Base-by-base conservation (phyloP, 352 stramenopile species). In the Vaucheria bursata region DNA sequence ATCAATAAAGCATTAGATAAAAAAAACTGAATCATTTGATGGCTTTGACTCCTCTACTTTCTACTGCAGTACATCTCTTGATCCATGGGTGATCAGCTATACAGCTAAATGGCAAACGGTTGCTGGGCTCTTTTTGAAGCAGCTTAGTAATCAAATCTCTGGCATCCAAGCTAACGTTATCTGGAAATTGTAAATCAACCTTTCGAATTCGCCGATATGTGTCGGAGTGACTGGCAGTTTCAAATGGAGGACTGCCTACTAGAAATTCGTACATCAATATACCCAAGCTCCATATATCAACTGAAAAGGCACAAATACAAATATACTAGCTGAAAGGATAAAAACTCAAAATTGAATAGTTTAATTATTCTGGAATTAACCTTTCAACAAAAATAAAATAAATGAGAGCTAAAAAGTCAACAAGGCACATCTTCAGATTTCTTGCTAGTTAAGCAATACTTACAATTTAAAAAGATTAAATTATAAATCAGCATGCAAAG, bases 251-350 rank as follows among this genome's bases (percentile, higher is more conserved):
- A 2, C 79, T 85, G n/a, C 97, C 97, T 2, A 95, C 91, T 8
- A 99, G 85, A 67, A 99, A 98, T 86, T 99, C 96, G 83, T 97
- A 99, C 80, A 97, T 95, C 29, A 99, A 87, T 39, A 99, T 95
- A 18, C 97, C 96, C 29, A 99, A 86, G 64, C 89, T 96, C 96
- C 97, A 99, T 50, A 98, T 94, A 81, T 99, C 97, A 2, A 68
- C 53, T 68, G 53, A 34, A 8, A 8, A 7, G 8, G 53, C 31
- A n/a, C n/a, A n/a, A n/a, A n/a, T n/a, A n/a, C n/a, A n/a, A n/a
- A n/a, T n/a, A n/a, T n/a, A n/a, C n/a, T n/a, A n/a, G n/a, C n/a
- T n/a, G n/a, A n/a, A n/a, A n/a, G n/a, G n/a, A n/a, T n/a, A n/a
- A n/a, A n/a, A n/a, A n/a, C n/a, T n/a, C n/a, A n/a, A n/a, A n/a